Conservation (phyloP, 163 green algal genomes). For the Coccomyxa subellipsoidea region DNA sequence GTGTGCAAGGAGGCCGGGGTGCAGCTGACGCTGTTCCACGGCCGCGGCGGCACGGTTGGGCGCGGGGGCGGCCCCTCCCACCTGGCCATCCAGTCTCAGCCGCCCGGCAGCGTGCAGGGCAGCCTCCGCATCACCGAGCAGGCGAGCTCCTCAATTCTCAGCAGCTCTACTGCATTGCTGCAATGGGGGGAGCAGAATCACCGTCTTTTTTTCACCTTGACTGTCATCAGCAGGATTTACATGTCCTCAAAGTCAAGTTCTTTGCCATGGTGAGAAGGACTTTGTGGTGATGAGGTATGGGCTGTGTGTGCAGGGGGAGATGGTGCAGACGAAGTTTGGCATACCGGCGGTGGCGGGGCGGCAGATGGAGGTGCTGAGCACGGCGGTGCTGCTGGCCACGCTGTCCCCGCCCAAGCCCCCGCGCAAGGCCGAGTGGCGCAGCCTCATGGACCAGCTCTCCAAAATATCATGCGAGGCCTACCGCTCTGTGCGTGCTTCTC, state of each 20-base stretch:
- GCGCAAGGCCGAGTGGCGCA: conserved; percentile 50
- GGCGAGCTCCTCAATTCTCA: too few relatives aligned
- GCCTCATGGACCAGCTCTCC: conserved; percentile 70
- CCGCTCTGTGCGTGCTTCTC: conserved; percentile 28
- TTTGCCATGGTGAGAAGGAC: too few relatives aligned
- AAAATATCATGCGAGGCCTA: conserved; percentile 69
- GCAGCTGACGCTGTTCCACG: conserved; percentile 90
- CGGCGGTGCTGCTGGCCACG: conserved; percentile 83
- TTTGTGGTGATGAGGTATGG: background rate
- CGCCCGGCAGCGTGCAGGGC: conserved; percentile 85
- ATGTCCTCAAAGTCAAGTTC: too few relatives aligned
- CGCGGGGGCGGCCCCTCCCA: conserved; percentile 90
- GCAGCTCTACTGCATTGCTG: too few relatives aligned
- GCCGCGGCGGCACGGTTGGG: conserved; percentile 89
- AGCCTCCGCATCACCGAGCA: conserved; percentile 91
- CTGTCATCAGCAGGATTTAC: too few relatives aligned
- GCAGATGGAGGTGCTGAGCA: conserved; percentile 92
- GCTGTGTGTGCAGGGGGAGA: conserved; percentile 73
- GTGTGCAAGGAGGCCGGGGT: conserved; percentile 52
- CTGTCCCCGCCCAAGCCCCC: conserved; percentile 39
- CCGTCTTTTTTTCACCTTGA: too few relatives aligned
- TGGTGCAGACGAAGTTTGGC: conserved; percentile 96
- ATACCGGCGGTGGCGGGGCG: conserved; percentile 84
- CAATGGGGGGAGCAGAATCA: too few relatives aligned
- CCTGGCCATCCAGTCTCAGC: conserved; percentile 90